Conservation (phyloP, 1,284 basidiomycete genomes). For the Pseudozyma thailandica region DNA sequence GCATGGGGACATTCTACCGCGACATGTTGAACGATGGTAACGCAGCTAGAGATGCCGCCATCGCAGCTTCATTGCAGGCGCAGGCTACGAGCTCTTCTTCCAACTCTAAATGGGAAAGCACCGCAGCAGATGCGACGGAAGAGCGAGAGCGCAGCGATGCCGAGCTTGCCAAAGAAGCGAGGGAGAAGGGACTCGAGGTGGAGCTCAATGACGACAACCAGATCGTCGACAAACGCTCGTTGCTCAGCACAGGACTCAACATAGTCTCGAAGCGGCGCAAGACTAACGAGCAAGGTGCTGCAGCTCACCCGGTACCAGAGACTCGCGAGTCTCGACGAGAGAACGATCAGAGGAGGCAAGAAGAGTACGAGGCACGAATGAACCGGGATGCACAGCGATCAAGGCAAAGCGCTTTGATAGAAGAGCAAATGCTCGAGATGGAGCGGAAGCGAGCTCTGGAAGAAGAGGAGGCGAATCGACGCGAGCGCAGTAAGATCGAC, state of each 20-base stretch:
- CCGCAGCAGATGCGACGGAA: slow-evolving; percentile 7
- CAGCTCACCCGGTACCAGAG: slow-evolving; percentile 2
- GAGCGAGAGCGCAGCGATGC: slow-evolving; percentile 70
- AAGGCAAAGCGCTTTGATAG: slow-evolving; percentile 48
- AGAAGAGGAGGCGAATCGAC: slow-evolving; percentile 23
- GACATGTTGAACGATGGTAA: slow-evolving; percentile 60
- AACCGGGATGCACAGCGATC: slow-evolving; percentile 46
- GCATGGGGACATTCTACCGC: slow-evolving; percentile 71
- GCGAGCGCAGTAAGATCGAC: slow-evolving; percentile 31
- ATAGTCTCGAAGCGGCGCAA: slow-evolving; percentile 70
- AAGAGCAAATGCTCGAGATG: slow-evolving; percentile 58
- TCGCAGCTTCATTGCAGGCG: slow-evolving; percentile 35
- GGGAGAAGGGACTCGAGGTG: slow-evolving; percentile 82
- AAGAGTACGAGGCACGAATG: slow-evolving; percentile 47
- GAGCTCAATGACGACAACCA: slow-evolving; percentile 98
- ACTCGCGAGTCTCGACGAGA: slow-evolving; percentile 14
- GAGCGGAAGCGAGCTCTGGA: slow-evolving; percentile 40
- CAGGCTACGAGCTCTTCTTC: slow-evolving; percentile 1
- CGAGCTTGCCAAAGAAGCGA: slow-evolving; percentile 75
- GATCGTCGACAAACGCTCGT: slow-evolving; percentile 93
- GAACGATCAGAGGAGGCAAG: slow-evolving; percentile 35
- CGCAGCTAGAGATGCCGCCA: slow-evolving; percentile 58
- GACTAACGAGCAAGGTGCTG: not conserved
- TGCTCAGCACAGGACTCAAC: slow-evolving; percentile 91
- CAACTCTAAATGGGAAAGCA: not conserved